Base-by-base conservation (phyloP, 2,329 filamentous ascomycete genomes). In the Ophiostoma pallidulum region DNA sequence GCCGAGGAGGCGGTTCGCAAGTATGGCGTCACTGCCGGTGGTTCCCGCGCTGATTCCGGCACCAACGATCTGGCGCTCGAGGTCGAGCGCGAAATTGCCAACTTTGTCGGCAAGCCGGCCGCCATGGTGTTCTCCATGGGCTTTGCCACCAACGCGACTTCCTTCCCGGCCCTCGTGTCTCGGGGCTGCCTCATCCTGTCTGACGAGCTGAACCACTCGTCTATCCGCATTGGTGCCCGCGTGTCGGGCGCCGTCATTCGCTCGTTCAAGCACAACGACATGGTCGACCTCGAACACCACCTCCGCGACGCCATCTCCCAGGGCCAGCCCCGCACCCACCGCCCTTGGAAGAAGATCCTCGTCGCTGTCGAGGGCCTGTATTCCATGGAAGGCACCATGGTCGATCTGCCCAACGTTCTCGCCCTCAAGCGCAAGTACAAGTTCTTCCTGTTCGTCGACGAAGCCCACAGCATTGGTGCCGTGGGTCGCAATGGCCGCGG, bases 101-200 rank as follows among this genome's bases (percentile, higher is more conserved):
- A 78, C 38, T 98, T 98, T 60, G 87, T 97, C 33, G 91, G 90
- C 63, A 98, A 97, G 72, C 85, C 90, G 49, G 80, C 86, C 24
- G 84, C 92, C 24, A 96, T 96, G 83, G 83, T 98, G 45, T 97
- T 97, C 71, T 96, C 91, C 20, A 98, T 98, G 92, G 92, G 92
- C 29, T 98, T 95, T 63, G 89, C 90, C 53, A 98, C 92, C 54
- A 98, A 98, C 61, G 84, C 91, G 26, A 87, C 84, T 55, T 81
- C 90, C 14, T 97, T 98, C 73, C 88, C 91, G 3, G 89, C 90
- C 31, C 74, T 98, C 36, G 86, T 95, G 47, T 84, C 84, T 59
- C 97, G 94, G 69, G 92, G 92, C 52, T 94, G 86, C 60, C 75
- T 98, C 45, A 84, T 98, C 62, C 86, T 98, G 58, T 97, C 91